Base-by-base conservation (phyloP, 495 filamentous ascomycete genomes). In the Neurospora sp. region DNA sequence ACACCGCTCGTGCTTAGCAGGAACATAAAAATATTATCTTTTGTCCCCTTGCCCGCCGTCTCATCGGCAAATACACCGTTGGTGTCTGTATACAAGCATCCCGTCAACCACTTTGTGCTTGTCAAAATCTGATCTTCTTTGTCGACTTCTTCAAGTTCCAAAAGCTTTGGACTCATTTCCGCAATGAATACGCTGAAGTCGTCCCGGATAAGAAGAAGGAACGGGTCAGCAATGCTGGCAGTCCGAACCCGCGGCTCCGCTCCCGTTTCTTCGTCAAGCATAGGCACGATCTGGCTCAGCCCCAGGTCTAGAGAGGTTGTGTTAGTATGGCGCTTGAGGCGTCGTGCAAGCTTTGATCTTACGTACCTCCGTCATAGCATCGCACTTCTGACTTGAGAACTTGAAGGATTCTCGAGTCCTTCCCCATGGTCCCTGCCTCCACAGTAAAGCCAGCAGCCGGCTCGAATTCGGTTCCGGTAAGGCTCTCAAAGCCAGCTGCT, bases 211-310 rank as follows among this genome's bases (percentile, higher is more conserved):
- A 99, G 87, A 3, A 97, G 83, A n/a, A 99, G 77, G 78, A 92
- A 98, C 7, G 94, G 94, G 77, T 98, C 96, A 14, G 87, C 85
- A 75, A 98, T 92, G 80, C 92, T 96, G n/a, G 91, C 91, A 76
- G 87, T 92, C 48, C 93, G 82, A 37, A 94, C 90, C 44, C 89
- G 85, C 5, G 92, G 89, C 74, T 93, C 92, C 12, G 87, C 87
- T 22, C 90, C 94, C 0, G 89, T 93, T 68, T 93, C 92, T 76
- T 97, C 96, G 74, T 98, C 95, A 71, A 89, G 87, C 83, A 98
- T 90, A 3, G 94, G 93, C 71, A 97, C 87, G 40, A 98, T 98
- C 78, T 98, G 94, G 61, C 89, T 87, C 42, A 99, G 85, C 11
- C 91, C 90, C 68, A 98, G 84, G 78, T 97, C 93, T 94, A 76